Evolutionary conservation across 2,329 filamentous ascomycete species (phyloP), one percentile per base, ranked within the genome.

Genomic region (Rhinocladiella similis): DNA sequence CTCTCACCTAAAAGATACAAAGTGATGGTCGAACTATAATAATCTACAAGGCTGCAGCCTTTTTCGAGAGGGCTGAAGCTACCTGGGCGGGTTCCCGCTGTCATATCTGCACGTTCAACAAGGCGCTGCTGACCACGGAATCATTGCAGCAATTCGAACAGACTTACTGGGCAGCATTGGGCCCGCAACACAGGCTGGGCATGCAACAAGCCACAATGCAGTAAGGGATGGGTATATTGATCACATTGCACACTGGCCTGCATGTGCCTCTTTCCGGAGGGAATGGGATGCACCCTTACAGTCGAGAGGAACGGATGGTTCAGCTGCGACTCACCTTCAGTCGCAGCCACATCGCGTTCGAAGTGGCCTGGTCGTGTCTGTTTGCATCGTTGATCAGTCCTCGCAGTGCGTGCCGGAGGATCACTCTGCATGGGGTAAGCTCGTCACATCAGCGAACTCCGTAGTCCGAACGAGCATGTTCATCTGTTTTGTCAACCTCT

Each of bases 41-140:
- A n/a, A n/a, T n/a, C n/a, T n/a, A 25, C 20, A 46, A 47, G 36
- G 46, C 39, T 50, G 36, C 42, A 22, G 45, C 9, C 19, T 48
- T 43, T 54, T 27, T 27, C n/a, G 20, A 29, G 43, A 46, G 14
- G 18, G 22, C 12, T 14, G 9, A 5, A 14, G 42, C 18, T 14
- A 19, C 7, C 7, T 14, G 13, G 19, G 42, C 22, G 45, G 25
- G 42, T 25, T 47, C 39, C 58, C 55, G 58, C 58, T 61, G 58
- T 61, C 58, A 61, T 55, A 59, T 55, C 38, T 46, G 57, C 57
- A 60, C 46, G 57, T 54, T 41, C 50, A 53, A 54, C 19, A 46
- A 39, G 38, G 38, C 49, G 47, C 51, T 25, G 50, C 51, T 47
- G 52, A 39, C 43, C 33, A 38, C 53, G 46, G 36, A 25, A 41